Percentiles rank a stretch among this genome's conserved stretches.
Conservation (phyloP, 352 stramenopile genomes). For the Phytophthora palmivora region DNA sequence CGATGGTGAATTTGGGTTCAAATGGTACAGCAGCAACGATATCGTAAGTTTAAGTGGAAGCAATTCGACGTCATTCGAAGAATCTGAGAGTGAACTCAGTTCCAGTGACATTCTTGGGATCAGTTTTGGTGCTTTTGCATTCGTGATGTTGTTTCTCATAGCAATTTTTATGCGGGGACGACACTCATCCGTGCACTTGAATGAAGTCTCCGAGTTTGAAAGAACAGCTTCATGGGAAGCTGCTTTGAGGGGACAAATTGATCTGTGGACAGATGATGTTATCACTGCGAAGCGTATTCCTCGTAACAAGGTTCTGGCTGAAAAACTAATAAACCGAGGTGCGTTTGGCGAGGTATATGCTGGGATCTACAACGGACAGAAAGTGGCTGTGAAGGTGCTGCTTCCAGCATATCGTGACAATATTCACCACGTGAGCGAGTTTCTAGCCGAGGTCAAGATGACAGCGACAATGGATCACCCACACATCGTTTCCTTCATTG, state of each 20-base stretch:
- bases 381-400: constrained; percentile 52
- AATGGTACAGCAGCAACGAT: constrained; percentile 34
- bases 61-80: not conserved
- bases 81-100: constrained; percentile 2
- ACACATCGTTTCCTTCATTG: constrained; percentile 47
- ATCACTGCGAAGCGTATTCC: constrained; percentile 40
- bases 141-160: constrained; percentile 5
- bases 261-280: constrained; percentile 38
- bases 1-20: constrained; percentile 27
- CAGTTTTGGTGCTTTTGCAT: constrained; percentile 1
- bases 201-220: not conserved
- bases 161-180: constrained; percentile 3
- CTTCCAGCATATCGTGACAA: constrained; percentile 30
- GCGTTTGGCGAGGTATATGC: constrained; percentile 49
- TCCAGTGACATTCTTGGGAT: constrained; percentile 13
- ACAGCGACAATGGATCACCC: constrained; percentile 41
- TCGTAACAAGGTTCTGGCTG: constrained; percentile 28
- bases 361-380: constrained; percentile 30
- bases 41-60: not conserved
- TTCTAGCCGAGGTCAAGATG: constrained; percentile 48
- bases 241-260: constrained; percentile 9
- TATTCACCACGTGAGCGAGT: constrained; percentile 32
- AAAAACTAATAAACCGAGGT: constrained; percentile 38
- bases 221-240: constrained; percentile 11
- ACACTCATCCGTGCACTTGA: not conserved